These are phyloP conservation scores for Prunella vulgaris DNA, from an alignment of 257 asterid genomes.

Conservation along the genomic window DNA sequence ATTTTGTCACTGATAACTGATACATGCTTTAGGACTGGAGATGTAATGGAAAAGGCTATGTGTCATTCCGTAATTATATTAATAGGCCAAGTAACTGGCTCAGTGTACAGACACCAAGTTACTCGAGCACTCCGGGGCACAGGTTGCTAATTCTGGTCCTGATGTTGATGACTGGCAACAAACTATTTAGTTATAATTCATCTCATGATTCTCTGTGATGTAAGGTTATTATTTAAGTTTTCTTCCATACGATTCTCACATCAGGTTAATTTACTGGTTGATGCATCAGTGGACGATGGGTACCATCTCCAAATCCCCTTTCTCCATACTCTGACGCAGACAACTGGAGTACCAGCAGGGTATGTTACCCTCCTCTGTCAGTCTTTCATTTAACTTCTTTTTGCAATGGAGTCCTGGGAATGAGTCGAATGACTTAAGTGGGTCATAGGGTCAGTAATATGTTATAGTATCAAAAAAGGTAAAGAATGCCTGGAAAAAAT, in stretches of 20 bases:
- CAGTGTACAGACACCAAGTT: constrained; percentile 43
- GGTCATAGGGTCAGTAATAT: constrained; percentile 2
- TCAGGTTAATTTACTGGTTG: constrained; percentile 97
- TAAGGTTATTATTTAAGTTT: constrained; percentile 47
- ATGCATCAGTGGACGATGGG: constrained; percentile 97
- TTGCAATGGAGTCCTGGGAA: constrained; percentile 18
- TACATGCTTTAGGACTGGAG: constrained; percentile 74
- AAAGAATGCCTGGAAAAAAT: not conserved
- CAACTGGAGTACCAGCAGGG: constrained; percentile 70
- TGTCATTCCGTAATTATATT: constrained; percentile 78
- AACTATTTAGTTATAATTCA: constrained; percentile 9
- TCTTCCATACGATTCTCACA: constrained; percentile 68
- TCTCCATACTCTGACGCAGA: constrained; percentile 59
- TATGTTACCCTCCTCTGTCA: constrained; percentile 27
- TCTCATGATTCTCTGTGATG: constrained; percentile 23
- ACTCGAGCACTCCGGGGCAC: constrained; percentile 83
- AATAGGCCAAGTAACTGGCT: constrained; percentile 88
- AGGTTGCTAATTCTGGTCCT: constrained; percentile 53
- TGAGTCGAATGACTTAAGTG: not conserved
- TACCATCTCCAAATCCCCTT: constrained; percentile 63
- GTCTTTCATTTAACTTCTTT: constrained; percentile 1
- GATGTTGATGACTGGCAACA: constrained; percentile 24
- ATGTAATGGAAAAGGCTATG: constrained; percentile 89
- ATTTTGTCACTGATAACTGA: constrained; percentile 19
- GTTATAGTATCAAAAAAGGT: no score